Conservation (phyloP, 306 rosid genomes). For the Cucumis cinereus region DNA sequence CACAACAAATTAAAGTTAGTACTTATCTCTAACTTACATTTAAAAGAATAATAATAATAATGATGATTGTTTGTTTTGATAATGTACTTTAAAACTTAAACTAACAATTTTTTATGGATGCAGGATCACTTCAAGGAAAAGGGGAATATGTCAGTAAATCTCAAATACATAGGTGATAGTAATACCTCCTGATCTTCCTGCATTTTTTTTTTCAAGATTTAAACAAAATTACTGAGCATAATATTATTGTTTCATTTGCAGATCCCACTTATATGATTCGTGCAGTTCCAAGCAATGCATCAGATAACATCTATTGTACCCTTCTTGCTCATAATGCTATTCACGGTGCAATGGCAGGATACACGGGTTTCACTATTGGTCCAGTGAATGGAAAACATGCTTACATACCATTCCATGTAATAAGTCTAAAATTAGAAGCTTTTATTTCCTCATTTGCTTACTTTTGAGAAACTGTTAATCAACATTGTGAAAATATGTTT, state of each 20-base stretch:
- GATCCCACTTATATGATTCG: constrained; percentile 83
- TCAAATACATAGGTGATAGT: constrained; percentile 62
- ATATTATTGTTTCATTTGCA: constrained; percentile 16
- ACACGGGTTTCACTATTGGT: constrained; percentile 57
- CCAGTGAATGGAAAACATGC: constrained; percentile 55
- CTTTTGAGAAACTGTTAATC: background rate
- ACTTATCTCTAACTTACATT: too few relatives aligned
- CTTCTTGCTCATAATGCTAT: constrained; percentile 64
- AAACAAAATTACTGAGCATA: background rate
- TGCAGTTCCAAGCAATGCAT: constrained; percentile 58
- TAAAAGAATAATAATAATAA: too few relatives aligned
- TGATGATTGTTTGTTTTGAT: too few relatives aligned
- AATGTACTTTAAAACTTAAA: too few relatives aligned
- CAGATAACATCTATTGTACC: constrained; percentile 57
- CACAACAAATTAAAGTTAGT: constrained; percentile 46
- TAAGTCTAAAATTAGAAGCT: constrained; percentile 12
- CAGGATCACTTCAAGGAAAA: constrained; percentile 40
- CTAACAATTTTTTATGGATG: background rate
- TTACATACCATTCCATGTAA: constrained; percentile 58
- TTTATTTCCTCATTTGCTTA: background rate
- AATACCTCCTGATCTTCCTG: background rate
- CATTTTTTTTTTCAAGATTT: too few relatives aligned
- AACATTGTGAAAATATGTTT: background rate
- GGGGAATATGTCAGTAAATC: constrained; percentile 29
- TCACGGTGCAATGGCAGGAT: constrained; percentile 76